Conservation (phyloP, 1,284 basidiomycete genomes). For the Coniferiporia sulphurascens region DNA sequence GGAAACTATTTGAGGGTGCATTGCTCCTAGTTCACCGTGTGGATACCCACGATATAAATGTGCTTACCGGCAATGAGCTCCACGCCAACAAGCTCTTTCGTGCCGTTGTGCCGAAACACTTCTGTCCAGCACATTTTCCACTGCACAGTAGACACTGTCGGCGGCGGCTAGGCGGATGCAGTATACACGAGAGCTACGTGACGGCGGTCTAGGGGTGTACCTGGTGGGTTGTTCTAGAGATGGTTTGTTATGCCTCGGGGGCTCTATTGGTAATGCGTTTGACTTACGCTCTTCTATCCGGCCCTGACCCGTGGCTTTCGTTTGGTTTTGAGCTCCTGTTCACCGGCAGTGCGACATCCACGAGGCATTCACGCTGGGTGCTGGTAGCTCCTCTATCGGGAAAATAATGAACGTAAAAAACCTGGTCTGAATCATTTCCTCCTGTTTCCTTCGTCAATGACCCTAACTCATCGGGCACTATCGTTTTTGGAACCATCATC, state of each 20-base stretch:
- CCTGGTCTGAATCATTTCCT: background rate
- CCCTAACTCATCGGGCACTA: background rate
- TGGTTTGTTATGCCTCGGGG: background rate
- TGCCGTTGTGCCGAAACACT: conserved; percentile 54
- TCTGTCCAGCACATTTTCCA: conserved; percentile 56
- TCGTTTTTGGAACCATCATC: background rate
- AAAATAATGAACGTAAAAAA: background rate
- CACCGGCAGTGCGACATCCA: background rate
- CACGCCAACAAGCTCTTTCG: conserved; percentile 70
- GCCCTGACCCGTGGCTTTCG: conserved; percentile 57
- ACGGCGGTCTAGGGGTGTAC: conserved; percentile 55
- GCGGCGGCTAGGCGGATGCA: conserved; percentile 70
- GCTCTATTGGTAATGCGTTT: too few species aligned
- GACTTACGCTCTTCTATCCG: background rate
- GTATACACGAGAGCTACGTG: conserved; percentile 48
- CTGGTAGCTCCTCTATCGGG: background rate
- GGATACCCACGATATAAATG: conserved; percentile 54
- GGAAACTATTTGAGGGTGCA: conserved; percentile 47
- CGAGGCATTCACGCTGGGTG: background rate
- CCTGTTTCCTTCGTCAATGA: background rate
- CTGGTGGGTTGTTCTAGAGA: conserved; percentile 22
- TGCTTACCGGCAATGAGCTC: conserved; percentile 34
- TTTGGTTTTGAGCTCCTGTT: conserved; percentile 31
- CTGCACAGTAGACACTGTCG: conserved; percentile 43
- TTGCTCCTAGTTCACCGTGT: conserved; percentile 43